Evolutionary conservation across 139 green algal species (phyloP).

Genomic region (Dunaliella primolecta): DNA sequence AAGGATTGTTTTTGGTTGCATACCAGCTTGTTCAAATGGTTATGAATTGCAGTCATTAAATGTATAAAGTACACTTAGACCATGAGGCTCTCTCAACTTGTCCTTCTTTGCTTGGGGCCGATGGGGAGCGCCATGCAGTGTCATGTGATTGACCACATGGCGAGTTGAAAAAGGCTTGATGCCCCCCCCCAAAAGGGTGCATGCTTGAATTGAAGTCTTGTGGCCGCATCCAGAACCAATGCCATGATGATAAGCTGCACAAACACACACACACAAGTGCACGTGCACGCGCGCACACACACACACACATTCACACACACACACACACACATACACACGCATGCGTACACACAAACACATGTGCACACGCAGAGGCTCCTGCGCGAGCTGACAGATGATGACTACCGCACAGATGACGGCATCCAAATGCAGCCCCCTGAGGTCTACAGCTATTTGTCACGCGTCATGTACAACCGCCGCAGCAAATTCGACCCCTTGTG

Average conservation of each 20-base stretch:
- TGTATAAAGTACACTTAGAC: too few species aligned
- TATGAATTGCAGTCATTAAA: too few species aligned
- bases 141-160: not conserved
- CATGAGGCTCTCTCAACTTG: too few species aligned
- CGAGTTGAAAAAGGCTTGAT: not conserved
- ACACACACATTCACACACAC: not conserved
- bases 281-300: not conserved
- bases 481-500: conserved; percentile 94
- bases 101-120: too few species aligned
- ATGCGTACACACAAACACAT: not conserved
- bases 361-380: conserved; percentile 56
- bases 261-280: not conserved
- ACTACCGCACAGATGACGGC: conserved; percentile 91
- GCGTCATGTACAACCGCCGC: conserved; percentile 95
- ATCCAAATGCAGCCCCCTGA: conserved; percentile 66
- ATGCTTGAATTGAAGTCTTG: not conserved
- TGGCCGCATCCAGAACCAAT: not conserved
- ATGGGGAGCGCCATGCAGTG: too few species aligned
- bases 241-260: too few species aligned
- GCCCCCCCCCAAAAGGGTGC: not conserved
- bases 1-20: too few species aligned
- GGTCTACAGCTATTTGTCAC: conserved; percentile 85
- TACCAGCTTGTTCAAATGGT: too few species aligned
- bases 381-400: conserved; percentile 86
- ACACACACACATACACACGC: not conserved